Evolutionary conservation across 306 rosid species (phyloP).

Genomic region (Trifolium fragiferum): DNA sequence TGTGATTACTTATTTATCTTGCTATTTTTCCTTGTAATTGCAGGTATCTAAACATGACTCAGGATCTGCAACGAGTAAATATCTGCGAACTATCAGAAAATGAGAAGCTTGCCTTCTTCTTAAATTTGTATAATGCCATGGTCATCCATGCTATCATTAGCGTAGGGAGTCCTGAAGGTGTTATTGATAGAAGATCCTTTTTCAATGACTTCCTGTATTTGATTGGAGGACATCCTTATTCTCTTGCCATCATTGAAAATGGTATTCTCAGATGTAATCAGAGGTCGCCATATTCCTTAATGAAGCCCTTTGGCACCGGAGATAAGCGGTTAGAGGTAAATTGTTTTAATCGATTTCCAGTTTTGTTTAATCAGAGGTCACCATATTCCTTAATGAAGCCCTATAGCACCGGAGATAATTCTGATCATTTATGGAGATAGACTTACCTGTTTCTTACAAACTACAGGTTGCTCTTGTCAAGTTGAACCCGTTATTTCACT

Average conservation of each 20-base stretch:
- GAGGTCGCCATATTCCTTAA: constrained; percentile 77
- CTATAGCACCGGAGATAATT: no score
- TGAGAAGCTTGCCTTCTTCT: constrained; percentile 82
- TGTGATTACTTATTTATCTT: background rate
- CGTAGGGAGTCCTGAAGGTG: constrained; percentile 72
- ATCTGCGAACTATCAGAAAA: constrained; percentile 63
- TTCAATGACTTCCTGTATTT: constrained; percentile 74
- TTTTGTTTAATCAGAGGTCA: no score
- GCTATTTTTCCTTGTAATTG: constrained; percentile 22
- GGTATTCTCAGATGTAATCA: constrained; percentile 88
- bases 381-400: background rate
- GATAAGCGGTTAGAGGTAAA: constrained; percentile 81
- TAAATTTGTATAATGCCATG: constrained; percentile 96
- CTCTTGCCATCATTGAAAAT: constrained; percentile 64
- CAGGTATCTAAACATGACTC: constrained; percentile 79
- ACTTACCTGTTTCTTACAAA: constrained; percentile 38
- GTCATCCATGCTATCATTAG: constrained; percentile 81
- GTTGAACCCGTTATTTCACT: constrained; percentile 82
- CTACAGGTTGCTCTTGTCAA: constrained; percentile 68
- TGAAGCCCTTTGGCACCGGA: constrained; percentile 69
- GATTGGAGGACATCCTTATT: constrained; percentile 81
- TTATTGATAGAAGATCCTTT: constrained; percentile 82
- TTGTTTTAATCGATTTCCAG: background rate
- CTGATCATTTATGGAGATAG: constrained; percentile 20
- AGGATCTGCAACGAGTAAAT: constrained; percentile 81